Base-by-base conservation (phyloP, 495 filamentous ascomycete genomes). In the Massariosphaeria phaeospora region DNA sequence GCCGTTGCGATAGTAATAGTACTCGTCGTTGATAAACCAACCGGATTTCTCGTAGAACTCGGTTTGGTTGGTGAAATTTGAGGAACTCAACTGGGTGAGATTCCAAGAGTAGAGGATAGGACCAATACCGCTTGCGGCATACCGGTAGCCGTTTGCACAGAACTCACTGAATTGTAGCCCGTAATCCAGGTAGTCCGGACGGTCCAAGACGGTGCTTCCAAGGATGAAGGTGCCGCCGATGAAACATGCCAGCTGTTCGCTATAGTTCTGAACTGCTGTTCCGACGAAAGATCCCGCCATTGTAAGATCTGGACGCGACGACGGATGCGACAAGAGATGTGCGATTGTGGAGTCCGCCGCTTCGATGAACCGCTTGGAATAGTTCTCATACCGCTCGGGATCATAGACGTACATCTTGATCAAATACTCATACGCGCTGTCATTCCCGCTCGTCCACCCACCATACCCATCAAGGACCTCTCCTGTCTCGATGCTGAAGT, bases 371-470 rank as follows among this genome's bases (percentile, higher is more conserved):
- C 84, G 48, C 13, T 52, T 35, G n/a, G 54, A 36, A 43, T 64
- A 64, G 15, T 35, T 29, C 23, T 48, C 70, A 56, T 85, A 94
- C 8, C 80, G 77, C 27, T 70, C 53, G 8, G 84, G 76, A 62
- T 91, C 84, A 65, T 95, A 95, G 56, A 94, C 71, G 61, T 84
- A 94, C 86, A 93, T 91, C 76, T 95, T 95, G 68, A 95, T 84
- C 18, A 95, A 77, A 59, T 95, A 95, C 72, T 95, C 89, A 68
- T 94, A 95, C 70, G 83, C 91, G 25, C 80, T 85, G 69, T 95
- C 89, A 43, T 79, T 79, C 6, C 86, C 85, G 41, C 85, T 87
- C 52, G 81, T 80, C 89, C 89, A 95, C 15, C 85, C 83, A 34
- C 90, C 88, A n/a, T 58, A 61, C n/a, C 75, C 74, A 55, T 93